Conservation (phyloP, 2,329 filamentous ascomycete genomes). For the Colletotrichum tofieldiae region DNA sequence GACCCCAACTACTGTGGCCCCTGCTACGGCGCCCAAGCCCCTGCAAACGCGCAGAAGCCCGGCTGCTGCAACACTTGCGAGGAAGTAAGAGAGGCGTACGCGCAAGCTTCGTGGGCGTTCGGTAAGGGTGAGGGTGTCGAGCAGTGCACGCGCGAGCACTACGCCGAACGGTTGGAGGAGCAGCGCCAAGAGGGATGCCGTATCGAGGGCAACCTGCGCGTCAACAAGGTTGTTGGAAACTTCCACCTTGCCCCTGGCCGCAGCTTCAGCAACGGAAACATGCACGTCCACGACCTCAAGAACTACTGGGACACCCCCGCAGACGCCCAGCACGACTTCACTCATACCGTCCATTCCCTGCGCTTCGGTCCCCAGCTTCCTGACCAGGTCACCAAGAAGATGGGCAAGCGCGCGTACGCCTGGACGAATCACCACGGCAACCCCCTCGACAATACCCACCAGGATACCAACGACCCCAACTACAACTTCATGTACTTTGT, state of each 20-base stretch:
- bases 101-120: constrained; percentile 91
- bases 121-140: constrained; percentile 93
- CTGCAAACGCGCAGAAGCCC: constrained; percentile 79
- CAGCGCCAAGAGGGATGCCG: constrained; percentile 95
- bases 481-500: constrained; percentile 99
- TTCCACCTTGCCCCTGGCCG: constrained; percentile 98
- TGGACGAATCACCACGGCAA: constrained; percentile 96
- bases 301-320: constrained; percentile 88
- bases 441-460: constrained; percentile 85
- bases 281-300: constrained; percentile 97
- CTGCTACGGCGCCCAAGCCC: constrained; percentile 89
- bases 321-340: constrained; percentile 85
- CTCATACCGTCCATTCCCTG: constrained; percentile 88
- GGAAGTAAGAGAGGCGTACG: constrained; percentile 96
- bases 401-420: constrained; percentile 65
- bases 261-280: constrained; percentile 95
- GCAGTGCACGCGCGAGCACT: constrained; percentile 96
- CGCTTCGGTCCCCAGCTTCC: constrained; percentile 95
- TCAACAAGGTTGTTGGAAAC: constrained; percentile 99
- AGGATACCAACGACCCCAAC: constrained; percentile 84
- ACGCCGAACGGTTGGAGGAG: constrained; percentile 87
- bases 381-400: constrained; percentile 75
- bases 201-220: constrained; percentile 90
- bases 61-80: constrained; percentile 98
- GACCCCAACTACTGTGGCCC: constrained; percentile 93